Evolutionary conservation across 306 rosid species (phyloP), one percentile per base, ranked within the genome.

Genomic region (Cyamopsis tetragonoloba): DNA sequence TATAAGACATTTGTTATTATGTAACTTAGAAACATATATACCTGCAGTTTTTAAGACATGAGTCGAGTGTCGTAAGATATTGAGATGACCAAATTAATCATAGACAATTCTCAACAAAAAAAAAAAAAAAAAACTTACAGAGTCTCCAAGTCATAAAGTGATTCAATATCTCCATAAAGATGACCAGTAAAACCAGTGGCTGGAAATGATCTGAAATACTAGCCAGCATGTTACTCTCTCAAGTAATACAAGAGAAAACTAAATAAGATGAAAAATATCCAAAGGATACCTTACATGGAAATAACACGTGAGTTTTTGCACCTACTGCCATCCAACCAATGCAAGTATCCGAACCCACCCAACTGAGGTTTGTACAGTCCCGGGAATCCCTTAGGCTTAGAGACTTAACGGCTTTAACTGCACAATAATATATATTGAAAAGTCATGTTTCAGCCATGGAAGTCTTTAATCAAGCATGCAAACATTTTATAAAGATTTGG

Each of bases 71-170:
- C n/a, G n/a, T n/a, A n/a, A n/a, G n/a, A n/a, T n/a, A n/a, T n/a
- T n/a, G n/a, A n/a, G n/a, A n/a, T n/a, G n/a, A n/a, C n/a, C n/a
- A n/a, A n/a, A n/a, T n/a, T n/a, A n/a, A n/a, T n/a, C n/a, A n/a
- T n/a, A n/a, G n/a, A n/a, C n/a, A n/a, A n/a, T n/a, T n/a, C n/a
- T n/a, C n/a, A n/a, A n/a, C n/a, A n/a, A n/a, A n/a, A n/a, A n/a
- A n/a, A n/a, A n/a, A n/a, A n/a, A n/a, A n/a, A n/a, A 35, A 75
- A 61, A 35, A 54, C 87, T 14, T 77, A 85, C 91, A 85, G 42
- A 32, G 22, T 53, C 1, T 58, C 19, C 55, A 85, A 56, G 62
- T 82, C 85, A 12, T 83, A 27, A 28, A 85, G 70, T 63, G 11
- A 62, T 14, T 48, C 56, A 26, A 82, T 56, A 47, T 75, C 83